phyloP scores from a whole-genome alignment of 1,284 basidiomycete species.

The Ceratobasidium sp. region DNA sequence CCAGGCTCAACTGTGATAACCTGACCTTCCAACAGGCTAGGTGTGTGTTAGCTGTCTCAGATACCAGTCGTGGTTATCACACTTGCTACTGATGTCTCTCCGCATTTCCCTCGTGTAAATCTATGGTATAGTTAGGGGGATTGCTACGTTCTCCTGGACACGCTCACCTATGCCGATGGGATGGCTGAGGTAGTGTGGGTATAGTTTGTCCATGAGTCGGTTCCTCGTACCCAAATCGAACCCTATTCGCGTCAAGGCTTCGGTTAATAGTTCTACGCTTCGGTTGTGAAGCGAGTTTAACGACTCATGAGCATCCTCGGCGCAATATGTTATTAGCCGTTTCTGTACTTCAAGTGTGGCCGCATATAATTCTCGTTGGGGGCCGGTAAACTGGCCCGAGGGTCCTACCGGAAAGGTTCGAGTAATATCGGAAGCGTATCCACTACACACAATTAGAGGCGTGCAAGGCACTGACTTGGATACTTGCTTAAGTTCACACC shows the following conservation, averaged over 20 bases:
- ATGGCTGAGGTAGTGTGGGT: constrained; percentile 88
- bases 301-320: constrained; percentile 60
- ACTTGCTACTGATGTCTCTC: constrained; percentile 37
- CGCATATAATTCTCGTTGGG: constrained; percentile 89
- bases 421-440: constrained; percentile 91
- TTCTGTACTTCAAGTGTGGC: constrained; percentile 60
- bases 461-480: constrained; percentile 37
- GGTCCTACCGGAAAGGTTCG: constrained; percentile 57
- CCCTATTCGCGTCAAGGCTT: constrained; percentile 83
- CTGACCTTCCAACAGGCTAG: constrained; percentile 75
- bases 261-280: constrained; percentile 72
- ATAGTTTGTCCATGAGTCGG: constrained; percentile 70
- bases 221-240: constrained; percentile 71
- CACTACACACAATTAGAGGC: constrained; percentile 55
- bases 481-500: constrained; percentile 83
- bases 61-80: background rate
- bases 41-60: constrained; percentile 46
- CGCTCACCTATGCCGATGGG: constrained; percentile 79
- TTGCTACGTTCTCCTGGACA: constrained; percentile 2
- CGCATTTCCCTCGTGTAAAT: constrained; percentile 75
- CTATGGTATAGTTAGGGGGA: constrained; percentile 51
- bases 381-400: constrained; percentile 79
- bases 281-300: constrained; percentile 82
- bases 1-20: constrained; percentile 88
- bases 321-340: constrained; percentile 52